phyloP scores from a whole-genome alignment of 73 alveolate genomes.

The Paramecium pentaurelia region DNA sequence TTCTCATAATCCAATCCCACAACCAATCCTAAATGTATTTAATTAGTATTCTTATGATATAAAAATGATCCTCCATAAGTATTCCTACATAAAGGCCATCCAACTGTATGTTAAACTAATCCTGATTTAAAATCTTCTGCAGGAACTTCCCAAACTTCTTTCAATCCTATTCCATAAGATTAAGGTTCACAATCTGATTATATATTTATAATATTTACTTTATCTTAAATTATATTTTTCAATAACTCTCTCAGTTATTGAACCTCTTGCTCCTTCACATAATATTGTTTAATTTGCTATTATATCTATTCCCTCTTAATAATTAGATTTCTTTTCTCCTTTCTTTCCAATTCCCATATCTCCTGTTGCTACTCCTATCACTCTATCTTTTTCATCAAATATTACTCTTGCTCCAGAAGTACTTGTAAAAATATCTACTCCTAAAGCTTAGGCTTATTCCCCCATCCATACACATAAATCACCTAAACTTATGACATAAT shows the following conservation, averaged over 20 bases:
- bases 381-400: slow-evolving; percentile 72
- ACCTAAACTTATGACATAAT: slow-evolving; percentile 89
- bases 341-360: slow-evolving; percentile 87
- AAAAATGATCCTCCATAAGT: slow-evolving; percentile 94
- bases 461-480: slow-evolving; percentile 91
- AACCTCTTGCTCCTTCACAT: slow-evolving; percentile 96
- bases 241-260: slow-evolving; percentile 75
- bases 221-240: slow-evolving; percentile 67
- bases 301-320: slow-evolving; percentile 64
- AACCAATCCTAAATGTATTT: slow-evolving; percentile 83
- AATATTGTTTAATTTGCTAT: slow-evolving; percentile 89
- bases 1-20: slow-evolving; percentile 92
- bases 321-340: slow-evolving; percentile 71
- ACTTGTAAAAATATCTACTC: slow-evolving; percentile 93
- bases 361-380: slow-evolving; percentile 83
- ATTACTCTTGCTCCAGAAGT: slow-evolving; percentile 70
- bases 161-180: slow-evolving; percentile 90
- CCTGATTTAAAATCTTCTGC: slow-evolving; percentile 75
- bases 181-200: not conserved
- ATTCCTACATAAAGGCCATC: slow-evolving; percentile 88
- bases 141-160: slow-evolving; percentile 89
- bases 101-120: slow-evolving; percentile 86
- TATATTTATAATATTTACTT: not conserved
- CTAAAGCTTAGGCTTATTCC: slow-evolving; percentile 83
- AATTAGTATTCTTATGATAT: slow-evolving; percentile 72